Conservation (phyloP, 177 flowering plant genomes). For the Vitis hybrid region DNA sequence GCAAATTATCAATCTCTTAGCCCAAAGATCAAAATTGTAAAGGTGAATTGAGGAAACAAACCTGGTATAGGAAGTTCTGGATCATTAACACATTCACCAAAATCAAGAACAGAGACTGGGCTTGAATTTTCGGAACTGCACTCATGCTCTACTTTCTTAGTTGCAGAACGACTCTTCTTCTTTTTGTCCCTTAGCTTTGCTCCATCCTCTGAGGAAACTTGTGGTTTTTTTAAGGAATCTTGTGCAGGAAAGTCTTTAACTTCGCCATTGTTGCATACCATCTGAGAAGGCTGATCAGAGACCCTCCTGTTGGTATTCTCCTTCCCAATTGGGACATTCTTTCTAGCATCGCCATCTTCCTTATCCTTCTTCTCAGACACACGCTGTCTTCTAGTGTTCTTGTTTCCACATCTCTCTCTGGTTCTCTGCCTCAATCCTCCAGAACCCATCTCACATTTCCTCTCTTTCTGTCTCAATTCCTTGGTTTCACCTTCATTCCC, state of each 20-base stretch:
- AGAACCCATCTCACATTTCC: constrained; percentile 25
- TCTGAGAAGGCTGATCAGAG: constrained; percentile 1
- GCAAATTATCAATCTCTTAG: neutral
- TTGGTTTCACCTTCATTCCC: constrained; percentile 29
- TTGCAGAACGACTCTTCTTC: constrained; percentile 5
- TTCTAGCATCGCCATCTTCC: constrained; percentile 3
- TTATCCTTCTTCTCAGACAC: neutral
- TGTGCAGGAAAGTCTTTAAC: neutral
- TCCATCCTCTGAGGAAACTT: neutral
- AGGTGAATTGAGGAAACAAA: constrained; percentile 13
- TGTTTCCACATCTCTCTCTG: constrained; percentile 14
- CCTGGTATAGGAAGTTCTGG: constrained; percentile 39
- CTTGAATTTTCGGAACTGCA: constrained; percentile 54
- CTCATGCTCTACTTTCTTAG: constrained; percentile 23
- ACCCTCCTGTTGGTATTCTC: constrained; percentile 2
- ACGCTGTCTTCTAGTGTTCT: constrained; percentile 6
- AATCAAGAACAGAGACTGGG: constrained; percentile 76
- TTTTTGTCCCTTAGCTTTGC: constrained; percentile 13
- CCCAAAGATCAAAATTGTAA: neutral
- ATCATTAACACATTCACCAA: constrained; percentile 32
- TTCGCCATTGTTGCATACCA: neutral
- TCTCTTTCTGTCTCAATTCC: constrained; percentile 13
- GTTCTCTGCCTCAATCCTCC: constrained; percentile 27
- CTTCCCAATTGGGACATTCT: neutral
- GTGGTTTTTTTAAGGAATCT: neutral